Conservation (phyloP, 2,329 filamentous ascomycete species). For the Talaromyces piceae region DNA sequence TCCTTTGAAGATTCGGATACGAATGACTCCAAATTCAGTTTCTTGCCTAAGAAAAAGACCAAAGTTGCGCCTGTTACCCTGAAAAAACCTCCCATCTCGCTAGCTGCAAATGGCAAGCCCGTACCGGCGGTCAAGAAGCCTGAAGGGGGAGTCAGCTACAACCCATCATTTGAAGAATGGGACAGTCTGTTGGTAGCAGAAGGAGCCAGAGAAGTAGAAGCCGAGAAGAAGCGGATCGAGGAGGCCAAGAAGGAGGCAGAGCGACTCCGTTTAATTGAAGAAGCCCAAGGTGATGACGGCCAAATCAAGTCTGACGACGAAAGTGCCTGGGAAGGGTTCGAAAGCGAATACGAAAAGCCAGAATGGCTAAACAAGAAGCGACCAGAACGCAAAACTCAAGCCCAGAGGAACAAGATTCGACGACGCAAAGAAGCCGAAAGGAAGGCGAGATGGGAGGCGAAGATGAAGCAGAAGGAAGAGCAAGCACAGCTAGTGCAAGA, state of each 20-base stretch:
- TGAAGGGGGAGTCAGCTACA: constrained; percentile 81
- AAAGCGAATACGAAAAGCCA: constrained; percentile 67
- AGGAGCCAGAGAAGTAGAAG: constrained; percentile 69
- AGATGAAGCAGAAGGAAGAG: constrained; percentile 63
- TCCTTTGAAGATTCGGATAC: constrained; percentile 34
- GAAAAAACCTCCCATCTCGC: constrained; percentile 67
- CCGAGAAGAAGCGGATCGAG: constrained; percentile 66
- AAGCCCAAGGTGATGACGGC: constrained; percentile 67
- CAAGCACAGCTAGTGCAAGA: constrained; percentile 66
- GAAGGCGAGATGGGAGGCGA: constrained; percentile 64
- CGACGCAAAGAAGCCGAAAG: constrained; percentile 82
- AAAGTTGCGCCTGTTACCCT: constrained; percentile 69
- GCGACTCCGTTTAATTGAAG: constrained; percentile 60
- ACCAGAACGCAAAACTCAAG: constrained; percentile 75
- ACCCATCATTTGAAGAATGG: constrained; percentile 82
- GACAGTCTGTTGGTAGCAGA: constrained; percentile 66
- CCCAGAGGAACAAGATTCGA: constrained; percentile 81
- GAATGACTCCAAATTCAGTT: constrained; percentile 52
- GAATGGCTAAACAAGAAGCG: constrained; percentile 65
- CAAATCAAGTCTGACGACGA: constrained; percentile 76
- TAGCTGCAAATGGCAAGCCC: constrained; percentile 72
- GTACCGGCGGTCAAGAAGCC: constrained; percentile 74
- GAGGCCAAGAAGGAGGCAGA: constrained; percentile 60
- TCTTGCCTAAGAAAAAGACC: constrained; percentile 58
- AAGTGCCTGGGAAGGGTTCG: constrained; percentile 82